These are phyloP conservation scores for Pseudogymnoascus sp. DNA, from an alignment of 2,329 filamentous ascomycete genomes.

Conservation along the genomic window DNA sequence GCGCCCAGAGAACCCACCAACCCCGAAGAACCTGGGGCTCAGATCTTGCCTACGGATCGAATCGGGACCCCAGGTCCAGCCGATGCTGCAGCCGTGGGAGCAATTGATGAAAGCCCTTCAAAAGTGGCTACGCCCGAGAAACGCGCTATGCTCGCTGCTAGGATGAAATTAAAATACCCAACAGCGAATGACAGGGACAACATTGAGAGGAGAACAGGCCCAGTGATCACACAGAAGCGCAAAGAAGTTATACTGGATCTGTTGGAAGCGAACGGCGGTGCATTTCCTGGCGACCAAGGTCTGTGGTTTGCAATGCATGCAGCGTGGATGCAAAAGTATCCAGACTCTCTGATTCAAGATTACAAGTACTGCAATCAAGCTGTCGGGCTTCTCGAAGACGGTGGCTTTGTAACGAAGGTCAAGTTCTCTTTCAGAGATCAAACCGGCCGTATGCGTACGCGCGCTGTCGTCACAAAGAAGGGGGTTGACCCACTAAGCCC, in stretches of 20 bases:
- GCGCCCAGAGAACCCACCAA: neutral
- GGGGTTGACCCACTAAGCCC: conserved; percentile 12
- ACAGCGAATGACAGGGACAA: conserved; percentile 4
- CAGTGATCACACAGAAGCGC: conserved; percentile 9
- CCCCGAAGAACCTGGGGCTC: neutral
- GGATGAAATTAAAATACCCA: neutral
- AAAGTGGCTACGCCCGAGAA: neutral
- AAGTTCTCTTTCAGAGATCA: conserved; percentile 15
- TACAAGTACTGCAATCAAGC: conserved; percentile 21
- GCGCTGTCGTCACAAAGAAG: conserved; percentile 17
- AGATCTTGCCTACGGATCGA: neutral
- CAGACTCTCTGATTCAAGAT: conserved; percentile 18
- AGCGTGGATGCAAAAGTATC: conserved; percentile 22
- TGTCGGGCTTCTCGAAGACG: conserved; percentile 21
- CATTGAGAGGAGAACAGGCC: neutral
- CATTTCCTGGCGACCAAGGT: conserved; percentile 25
- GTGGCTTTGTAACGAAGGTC: conserved; percentile 15
- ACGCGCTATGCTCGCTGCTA: neutral
- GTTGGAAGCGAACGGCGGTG: conserved; percentile 17
- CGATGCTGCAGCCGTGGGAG: neutral
- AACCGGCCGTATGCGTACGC: conserved; percentile 12
- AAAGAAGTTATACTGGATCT: conserved; percentile 14
- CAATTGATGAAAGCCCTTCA: neutral
- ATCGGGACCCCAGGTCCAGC: neutral
- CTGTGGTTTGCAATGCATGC: conserved; percentile 26